These are phyloP conservation scores for Cercophora samala DNA, from an alignment of 495 filamentous ascomycete species.

Conservation along the genomic window DNA sequence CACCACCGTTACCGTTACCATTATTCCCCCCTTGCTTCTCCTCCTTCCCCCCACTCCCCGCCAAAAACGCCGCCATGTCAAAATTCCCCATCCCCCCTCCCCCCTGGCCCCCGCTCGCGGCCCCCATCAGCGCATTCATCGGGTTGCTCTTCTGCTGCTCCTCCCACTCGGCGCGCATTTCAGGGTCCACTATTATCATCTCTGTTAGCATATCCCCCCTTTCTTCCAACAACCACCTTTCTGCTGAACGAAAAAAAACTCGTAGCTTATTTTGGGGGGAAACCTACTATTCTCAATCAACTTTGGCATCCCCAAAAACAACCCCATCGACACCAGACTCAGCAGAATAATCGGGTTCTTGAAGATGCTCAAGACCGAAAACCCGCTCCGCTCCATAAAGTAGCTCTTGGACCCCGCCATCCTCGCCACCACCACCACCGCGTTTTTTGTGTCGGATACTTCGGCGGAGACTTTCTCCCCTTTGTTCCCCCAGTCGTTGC, in stretches of 20 bases:
- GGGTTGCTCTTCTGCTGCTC: slow-evolving; percentile 76
- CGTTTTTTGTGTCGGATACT: slow-evolving; percentile 22
- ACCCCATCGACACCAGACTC: slow-evolving; percentile 69
- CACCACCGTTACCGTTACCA: slow-evolving; percentile 20
- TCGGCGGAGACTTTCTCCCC: slow-evolving; percentile 54
- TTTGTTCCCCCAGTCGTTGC: slow-evolving; percentile 82
- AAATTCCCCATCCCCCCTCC: slow-evolving; percentile 64
- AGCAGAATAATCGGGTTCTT: slow-evolving; percentile 95
- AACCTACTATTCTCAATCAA: slow-evolving; percentile 90
- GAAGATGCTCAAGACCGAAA: slow-evolving; percentile 63
- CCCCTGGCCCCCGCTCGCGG: slow-evolving; percentile 37
- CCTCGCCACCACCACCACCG: slow-evolving; percentile 54
- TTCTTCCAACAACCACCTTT: not conserved
- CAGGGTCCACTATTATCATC: slow-evolving; percentile 79
- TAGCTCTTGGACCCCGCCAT: slow-evolving; percentile 63
- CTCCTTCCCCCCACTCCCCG: slow-evolving; percentile 41
- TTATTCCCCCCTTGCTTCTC: slow-evolving; percentile 22
- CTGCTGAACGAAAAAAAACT: too few relatives aligned
- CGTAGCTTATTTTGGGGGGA: too few relatives aligned
- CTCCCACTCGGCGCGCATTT: slow-evolving; percentile 88
- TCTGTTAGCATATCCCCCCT: slow-evolving; percentile 2
- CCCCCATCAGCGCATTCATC: slow-evolving; percentile 50
- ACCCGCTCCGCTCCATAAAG: slow-evolving; percentile 60
- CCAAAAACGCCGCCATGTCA: slow-evolving; percentile 83
- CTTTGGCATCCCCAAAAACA: slow-evolving; percentile 90